phyloP scores from a whole-genome alignment of 2,329 filamentous ascomycete species.

The Amesomyces nigricolor region DNA sequence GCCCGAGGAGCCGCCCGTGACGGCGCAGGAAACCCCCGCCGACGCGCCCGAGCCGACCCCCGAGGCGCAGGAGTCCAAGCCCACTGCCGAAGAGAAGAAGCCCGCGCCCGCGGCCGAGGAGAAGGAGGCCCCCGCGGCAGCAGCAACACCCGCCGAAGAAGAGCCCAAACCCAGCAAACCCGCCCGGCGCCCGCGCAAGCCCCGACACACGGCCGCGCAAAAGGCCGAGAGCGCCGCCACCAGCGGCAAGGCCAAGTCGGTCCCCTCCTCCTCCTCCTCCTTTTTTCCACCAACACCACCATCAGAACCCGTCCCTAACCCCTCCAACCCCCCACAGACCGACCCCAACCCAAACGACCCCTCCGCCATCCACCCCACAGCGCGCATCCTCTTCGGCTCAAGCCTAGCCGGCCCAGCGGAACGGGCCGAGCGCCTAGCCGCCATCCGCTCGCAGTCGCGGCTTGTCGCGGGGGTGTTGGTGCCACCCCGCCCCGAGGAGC shows the following conservation, averaged over 20 bases:
- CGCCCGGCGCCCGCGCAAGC: slow-evolving; percentile 11
- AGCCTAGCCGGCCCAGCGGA: slow-evolving; percentile 69
- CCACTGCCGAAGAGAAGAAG: slow-evolving; percentile 16
- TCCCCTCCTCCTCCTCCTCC: slow-evolving; percentile 19
- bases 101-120: too few species aligned
- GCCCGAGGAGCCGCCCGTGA: slow-evolving; percentile 40
- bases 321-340: not conserved
- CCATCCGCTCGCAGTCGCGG: slow-evolving; percentile 53
- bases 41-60: slow-evolving; percentile 31
- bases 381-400: slow-evolving; percentile 70
- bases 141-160: slow-evolving; percentile 3
- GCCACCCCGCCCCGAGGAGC: slow-evolving; percentile 79
- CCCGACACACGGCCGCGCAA: slow-evolving; percentile 9
- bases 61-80: slow-evolving; percentile 25
- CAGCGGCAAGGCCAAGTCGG: slow-evolving; percentile 24
- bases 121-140: slow-evolving; percentile 3
- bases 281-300: not conserved
- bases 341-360: slow-evolving; percentile 7
- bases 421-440: slow-evolving; percentile 54
- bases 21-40: slow-evolving; percentile 29
- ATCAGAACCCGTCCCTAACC: not conserved
- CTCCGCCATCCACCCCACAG: slow-evolving; percentile 9
- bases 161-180: slow-evolving; percentile 4
- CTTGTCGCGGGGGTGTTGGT: slow-evolving; percentile 74
- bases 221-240: slow-evolving; percentile 16